Conservation (phyloP, 495 filamentous ascomycete species). For the Talaromyces adpressus region DNA sequence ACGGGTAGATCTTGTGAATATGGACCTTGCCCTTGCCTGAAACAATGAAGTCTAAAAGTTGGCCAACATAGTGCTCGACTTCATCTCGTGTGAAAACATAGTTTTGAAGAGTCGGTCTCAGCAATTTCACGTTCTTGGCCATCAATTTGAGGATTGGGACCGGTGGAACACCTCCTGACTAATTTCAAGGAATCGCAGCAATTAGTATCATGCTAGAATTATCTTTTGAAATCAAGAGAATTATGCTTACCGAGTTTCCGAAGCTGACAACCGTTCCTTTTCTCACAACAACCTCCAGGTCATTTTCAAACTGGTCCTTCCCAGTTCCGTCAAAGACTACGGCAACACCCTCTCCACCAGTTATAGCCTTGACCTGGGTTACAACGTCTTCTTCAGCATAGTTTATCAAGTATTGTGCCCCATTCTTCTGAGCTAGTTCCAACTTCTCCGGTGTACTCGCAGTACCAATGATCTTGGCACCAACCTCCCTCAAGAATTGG, state of each 20-base stretch:
- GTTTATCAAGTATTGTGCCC: conserved; percentile 55
- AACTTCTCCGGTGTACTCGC: conserved; percentile 57
- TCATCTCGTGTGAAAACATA: neutral
- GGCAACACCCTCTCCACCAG: conserved; percentile 49
- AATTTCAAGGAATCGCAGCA: neutral
- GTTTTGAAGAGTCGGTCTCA: neutral
- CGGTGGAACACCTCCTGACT: neutral
- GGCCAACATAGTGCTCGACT: neutral
- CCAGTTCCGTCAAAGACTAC: conserved; percentile 81
- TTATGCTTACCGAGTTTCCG: conserved; percentile 28
- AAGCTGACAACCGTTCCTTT: conserved; percentile 65
- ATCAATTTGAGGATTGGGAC: neutral
- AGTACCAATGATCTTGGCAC: conserved; percentile 65
- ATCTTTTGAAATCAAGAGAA: neutral
- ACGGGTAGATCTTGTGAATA: neutral
- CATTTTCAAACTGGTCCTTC: conserved; percentile 62
- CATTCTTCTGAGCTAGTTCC: conserved; percentile 46
- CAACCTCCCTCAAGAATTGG: conserved; percentile 55
- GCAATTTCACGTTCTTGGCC: neutral
- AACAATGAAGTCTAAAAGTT: neutral
- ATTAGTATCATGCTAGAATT: neutral
- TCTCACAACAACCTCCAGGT: conserved; percentile 54
- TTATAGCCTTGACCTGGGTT: conserved; percentile 49
- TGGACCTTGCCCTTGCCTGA: conserved; percentile 1
- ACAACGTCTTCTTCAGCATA: conserved; percentile 51